Evolutionary conservation across 495 filamentous ascomycete species (phyloP).

Genomic region (Neurospora terricola): DNA sequence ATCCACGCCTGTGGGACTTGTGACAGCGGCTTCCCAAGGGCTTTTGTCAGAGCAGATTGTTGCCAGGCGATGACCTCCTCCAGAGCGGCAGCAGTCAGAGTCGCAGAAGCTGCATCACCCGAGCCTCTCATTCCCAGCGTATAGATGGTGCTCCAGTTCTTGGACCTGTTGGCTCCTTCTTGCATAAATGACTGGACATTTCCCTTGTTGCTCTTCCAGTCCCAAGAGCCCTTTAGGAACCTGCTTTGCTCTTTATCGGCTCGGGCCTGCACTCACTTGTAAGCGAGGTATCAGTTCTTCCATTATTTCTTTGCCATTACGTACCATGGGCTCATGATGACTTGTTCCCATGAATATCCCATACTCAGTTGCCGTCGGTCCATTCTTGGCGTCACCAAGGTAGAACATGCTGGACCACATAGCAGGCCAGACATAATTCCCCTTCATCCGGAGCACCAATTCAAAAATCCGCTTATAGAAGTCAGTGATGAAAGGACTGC

Average conservation of each 20-base stretch:
- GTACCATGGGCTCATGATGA: slow-evolving; percentile 53
- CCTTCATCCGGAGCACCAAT: slow-evolving; percentile 48
- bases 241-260: slow-evolving; percentile 50
- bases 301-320: neutral
- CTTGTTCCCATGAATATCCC: slow-evolving; percentile 55
- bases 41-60: slow-evolving; percentile 34
- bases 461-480: slow-evolving; percentile 58
- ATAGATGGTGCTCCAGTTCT: slow-evolving; percentile 44
- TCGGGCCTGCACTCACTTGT: slow-evolving; percentile 20
- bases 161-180: slow-evolving; percentile 45
- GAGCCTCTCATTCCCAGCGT: slow-evolving; percentile 58
- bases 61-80: slow-evolving; percentile 45
- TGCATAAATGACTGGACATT: slow-evolving; percentile 43
- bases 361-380: slow-evolving; percentile 50
- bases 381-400: slow-evolving; percentile 49
- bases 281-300: neutral
- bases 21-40: slow-evolving; percentile 35
- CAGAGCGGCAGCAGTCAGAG: slow-evolving; percentile 36
- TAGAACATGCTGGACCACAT: slow-evolving; percentile 57
- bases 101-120: slow-evolving; percentile 45
- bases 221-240: slow-evolving; percentile 43
- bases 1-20: slow-evolving; percentile 54
- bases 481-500: slow-evolving; percentile 42
- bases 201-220: slow-evolving; percentile 48
- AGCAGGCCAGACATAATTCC: slow-evolving; percentile 60